These are phyloP conservation scores for Penicillium sumatraense DNA, from an alignment of 2,329 filamentous ascomycete species.

Conservation along the genomic window DNA sequence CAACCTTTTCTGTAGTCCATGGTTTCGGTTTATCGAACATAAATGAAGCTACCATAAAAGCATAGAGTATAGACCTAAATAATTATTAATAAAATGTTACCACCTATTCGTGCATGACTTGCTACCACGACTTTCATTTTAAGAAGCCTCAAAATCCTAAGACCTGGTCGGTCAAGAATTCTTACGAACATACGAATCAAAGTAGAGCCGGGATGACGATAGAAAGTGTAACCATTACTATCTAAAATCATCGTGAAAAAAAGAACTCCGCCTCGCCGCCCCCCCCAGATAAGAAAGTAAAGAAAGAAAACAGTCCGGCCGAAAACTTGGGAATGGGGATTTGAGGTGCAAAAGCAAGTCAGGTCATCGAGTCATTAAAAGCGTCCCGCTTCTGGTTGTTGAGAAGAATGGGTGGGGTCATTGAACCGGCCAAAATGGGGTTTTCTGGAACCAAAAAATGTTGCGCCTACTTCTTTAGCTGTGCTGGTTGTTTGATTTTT, in stretches of 20 bases:
- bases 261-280: conserved; percentile 24
- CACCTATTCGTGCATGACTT: not conserved
- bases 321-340: conserved; percentile 22
- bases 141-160: too few relatives aligned
- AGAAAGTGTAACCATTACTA: conserved; percentile 26
- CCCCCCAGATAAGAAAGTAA: conserved; percentile 16
- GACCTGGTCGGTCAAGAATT: too few relatives aligned
- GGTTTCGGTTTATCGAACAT: conserved; percentile 26
- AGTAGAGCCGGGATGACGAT: not conserved
- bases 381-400: conserved; percentile 4
- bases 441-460: not conserved
- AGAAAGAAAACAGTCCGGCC: conserved; percentile 19
- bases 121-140: too few relatives aligned
- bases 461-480: not conserved
- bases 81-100: not conserved
- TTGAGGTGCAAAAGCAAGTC: conserved; percentile 18
- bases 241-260: conserved; percentile 30
- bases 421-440: conserved; percentile 6
- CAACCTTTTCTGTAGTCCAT: conserved; percentile 30
- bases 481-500: not conserved
- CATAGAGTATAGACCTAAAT: not conserved
- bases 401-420: conserved; percentile 7
- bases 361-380: conserved; percentile 26
- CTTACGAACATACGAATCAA: not conserved
- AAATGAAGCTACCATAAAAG: too few relatives aligned